Conservation (phyloP, 2,329 filamentous ascomycete species). For the Bipolaris cookei region DNA sequence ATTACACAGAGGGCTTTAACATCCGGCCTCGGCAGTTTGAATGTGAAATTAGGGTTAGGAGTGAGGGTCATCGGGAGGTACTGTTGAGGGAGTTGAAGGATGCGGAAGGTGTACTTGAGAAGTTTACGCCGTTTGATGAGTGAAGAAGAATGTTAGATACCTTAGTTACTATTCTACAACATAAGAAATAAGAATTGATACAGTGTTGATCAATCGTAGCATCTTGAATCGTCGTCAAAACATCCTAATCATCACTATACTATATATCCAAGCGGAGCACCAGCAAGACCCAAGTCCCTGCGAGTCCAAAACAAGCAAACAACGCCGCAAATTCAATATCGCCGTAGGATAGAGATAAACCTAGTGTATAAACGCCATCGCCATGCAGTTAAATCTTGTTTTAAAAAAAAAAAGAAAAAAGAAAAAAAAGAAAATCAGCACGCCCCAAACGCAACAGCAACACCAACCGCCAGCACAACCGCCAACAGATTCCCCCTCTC, state of each 20-base stretch:
- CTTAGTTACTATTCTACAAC: too few relatives aligned
- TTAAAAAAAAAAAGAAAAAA: constrained; percentile 13
- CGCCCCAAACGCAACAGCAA: constrained; percentile 36
- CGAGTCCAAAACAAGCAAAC: not conserved
- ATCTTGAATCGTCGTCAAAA: too few relatives aligned
- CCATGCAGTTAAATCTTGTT: constrained; percentile 2
- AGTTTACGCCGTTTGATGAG: constrained; percentile 43
- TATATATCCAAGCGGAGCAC: too few relatives aligned
- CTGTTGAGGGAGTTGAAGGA: constrained; percentile 38
- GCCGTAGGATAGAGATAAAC: not conserved
- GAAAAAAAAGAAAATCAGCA: constrained; percentile 11
- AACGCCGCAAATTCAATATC: not conserved
- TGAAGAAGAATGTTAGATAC: not conserved
- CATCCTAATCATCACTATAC: too few relatives aligned
- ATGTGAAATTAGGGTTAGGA: constrained; percentile 44
- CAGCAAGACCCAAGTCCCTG: not conserved
- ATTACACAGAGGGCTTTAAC: constrained; percentile 52
- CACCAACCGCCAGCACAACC: constrained; percentile 40
- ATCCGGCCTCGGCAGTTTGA: constrained; percentile 48
- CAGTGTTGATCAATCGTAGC: too few relatives aligned
- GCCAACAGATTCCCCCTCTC: constrained; percentile 34
- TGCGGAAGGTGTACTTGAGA: constrained; percentile 43
- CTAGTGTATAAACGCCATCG: constrained; percentile 8
- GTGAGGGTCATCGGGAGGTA: constrained; percentile 37
- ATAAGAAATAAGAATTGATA: too few relatives aligned